Conservation (phyloP, 2,329 filamentous ascomycete species). For the Apiospora marii region DNA sequence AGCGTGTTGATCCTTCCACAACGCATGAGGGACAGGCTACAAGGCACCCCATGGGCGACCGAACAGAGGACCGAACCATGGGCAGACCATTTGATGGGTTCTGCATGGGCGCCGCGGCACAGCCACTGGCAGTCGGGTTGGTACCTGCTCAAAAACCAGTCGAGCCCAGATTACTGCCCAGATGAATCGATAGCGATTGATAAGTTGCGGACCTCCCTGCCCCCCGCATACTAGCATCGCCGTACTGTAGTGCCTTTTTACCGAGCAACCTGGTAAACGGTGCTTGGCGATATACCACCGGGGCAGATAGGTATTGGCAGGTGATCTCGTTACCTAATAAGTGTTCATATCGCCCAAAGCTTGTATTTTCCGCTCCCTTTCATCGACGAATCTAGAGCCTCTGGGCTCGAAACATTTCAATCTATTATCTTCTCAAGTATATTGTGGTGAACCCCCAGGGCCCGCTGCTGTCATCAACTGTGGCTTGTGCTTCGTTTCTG, state of each 20-base stretch:
- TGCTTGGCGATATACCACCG: not conserved
- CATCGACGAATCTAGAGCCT: not conserved
- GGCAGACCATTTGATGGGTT: not conserved
- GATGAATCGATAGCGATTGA: not conserved
- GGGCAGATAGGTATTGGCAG: not conserved
- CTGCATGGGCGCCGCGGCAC: not conserved
- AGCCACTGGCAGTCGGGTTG: not conserved
- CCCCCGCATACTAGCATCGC: not conserved
- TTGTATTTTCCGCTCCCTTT: not conserved
- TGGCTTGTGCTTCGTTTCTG: not conserved
- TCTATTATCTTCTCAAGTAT: slow-evolving; percentile 2
- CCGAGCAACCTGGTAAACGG: not conserved
- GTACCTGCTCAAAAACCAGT: not conserved
- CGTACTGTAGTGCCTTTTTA: not conserved
- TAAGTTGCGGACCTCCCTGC: too few relatives aligned
- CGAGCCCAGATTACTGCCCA: not conserved
- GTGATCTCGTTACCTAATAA: slow-evolving; percentile 6
- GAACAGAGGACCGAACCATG: not conserved
- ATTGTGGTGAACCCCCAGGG: not conserved
- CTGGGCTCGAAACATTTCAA: not conserved
- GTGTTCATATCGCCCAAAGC: not conserved
- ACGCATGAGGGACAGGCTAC: not conserved
- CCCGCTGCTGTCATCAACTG: not conserved
- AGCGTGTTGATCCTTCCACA: too few relatives aligned
- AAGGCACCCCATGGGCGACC: not conserved